phyloP scores from a whole-genome alignment of 768 basidiomycete species.

The Lactarius vividus region DNA sequence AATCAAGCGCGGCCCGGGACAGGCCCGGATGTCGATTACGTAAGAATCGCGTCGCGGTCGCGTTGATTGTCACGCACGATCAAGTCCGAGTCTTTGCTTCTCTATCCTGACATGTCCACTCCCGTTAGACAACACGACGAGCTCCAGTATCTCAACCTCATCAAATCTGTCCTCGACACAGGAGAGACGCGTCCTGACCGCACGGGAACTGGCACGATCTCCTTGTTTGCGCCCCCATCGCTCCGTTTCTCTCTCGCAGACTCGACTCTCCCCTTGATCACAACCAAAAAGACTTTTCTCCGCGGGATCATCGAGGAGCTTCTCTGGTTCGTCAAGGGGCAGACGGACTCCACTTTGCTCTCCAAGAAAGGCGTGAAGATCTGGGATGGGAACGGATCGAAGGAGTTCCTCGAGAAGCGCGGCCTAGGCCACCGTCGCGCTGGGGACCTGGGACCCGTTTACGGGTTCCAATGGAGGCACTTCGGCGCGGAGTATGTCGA shows the following conservation, averaged over 20 bases:
- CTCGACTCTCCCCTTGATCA: constrained; percentile 79
- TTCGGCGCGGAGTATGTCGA: constrained; percentile 83
- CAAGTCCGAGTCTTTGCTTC: neutral
- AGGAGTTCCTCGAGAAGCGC: constrained; percentile 78
- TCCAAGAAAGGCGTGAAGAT: constrained; percentile 86
- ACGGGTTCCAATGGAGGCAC: constrained; percentile 96
- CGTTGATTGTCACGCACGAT: neutral
- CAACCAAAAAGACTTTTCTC: constrained; percentile 92
- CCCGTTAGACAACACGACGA: constrained; percentile 61
- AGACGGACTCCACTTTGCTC: constrained; percentile 75
- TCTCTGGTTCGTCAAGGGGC: constrained; percentile 88
- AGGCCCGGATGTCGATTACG: constrained; percentile 5
- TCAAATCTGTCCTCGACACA: constrained; percentile 65
- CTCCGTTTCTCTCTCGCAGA: constrained; percentile 85
- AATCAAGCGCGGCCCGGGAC: neutral
- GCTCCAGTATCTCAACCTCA: constrained; percentile 83
- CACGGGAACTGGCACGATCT: constrained; percentile 91
- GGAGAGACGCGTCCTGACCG: constrained; percentile 85
- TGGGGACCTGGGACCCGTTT: constrained; percentile 95
- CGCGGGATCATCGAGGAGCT: constrained; percentile 92
- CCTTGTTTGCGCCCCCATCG: constrained; percentile 87
- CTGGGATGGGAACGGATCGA: constrained; percentile 96
- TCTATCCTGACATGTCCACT: constrained; percentile 9
- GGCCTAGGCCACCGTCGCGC: constrained; percentile 82
- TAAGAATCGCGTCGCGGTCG: constrained; percentile 23